Conservation (phyloP, 139 green algal genomes). For the Chlorella sp. region DNA sequence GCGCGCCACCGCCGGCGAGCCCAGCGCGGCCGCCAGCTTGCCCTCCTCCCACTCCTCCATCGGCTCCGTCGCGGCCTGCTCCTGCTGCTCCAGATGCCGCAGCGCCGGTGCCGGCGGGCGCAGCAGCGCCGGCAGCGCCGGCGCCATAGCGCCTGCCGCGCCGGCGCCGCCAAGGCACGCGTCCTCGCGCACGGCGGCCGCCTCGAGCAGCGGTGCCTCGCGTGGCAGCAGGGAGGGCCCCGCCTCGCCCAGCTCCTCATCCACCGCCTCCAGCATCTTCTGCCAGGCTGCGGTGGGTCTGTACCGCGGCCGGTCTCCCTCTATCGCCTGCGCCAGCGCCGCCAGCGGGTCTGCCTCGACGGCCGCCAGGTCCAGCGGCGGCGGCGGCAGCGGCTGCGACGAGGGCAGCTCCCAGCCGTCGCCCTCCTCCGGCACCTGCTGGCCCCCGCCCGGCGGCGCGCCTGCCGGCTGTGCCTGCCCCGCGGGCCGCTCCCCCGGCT, state of each 20-base stretch:
- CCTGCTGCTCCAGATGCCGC: background rate
- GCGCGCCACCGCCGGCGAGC: too few species aligned
- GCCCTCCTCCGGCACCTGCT: background rate
- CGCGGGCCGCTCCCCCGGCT: too few species aligned
- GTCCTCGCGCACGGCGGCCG: background rate
- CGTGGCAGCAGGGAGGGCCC: too few species aligned
- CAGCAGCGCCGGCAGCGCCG: too few species aligned
- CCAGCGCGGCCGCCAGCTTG: background rate
- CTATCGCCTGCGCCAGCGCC: constrained; percentile 5
- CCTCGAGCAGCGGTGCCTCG: constrained; percentile 2
- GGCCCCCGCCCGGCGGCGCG: too few species aligned
- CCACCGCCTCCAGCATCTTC: constrained; percentile 25
- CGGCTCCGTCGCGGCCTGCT: background rate
- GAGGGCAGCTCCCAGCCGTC: background rate
- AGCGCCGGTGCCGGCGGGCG: background rate
- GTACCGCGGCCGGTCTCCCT: constrained; percentile 19
- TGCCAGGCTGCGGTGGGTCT: constrained; percentile 18
- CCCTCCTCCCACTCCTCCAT: background rate
- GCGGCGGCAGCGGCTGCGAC: background rate
- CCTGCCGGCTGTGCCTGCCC: too few species aligned
- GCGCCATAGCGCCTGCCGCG: too few species aligned
- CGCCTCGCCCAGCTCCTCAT: constrained; percentile 11
- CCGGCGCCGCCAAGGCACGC: background rate
- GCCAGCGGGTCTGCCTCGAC: constrained; percentile 10
- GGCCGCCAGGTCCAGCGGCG: background rate